Base-by-base conservation (phyloP, 495 filamentous ascomycete genomes). In the Staphylotrichum longicolle region DNA sequence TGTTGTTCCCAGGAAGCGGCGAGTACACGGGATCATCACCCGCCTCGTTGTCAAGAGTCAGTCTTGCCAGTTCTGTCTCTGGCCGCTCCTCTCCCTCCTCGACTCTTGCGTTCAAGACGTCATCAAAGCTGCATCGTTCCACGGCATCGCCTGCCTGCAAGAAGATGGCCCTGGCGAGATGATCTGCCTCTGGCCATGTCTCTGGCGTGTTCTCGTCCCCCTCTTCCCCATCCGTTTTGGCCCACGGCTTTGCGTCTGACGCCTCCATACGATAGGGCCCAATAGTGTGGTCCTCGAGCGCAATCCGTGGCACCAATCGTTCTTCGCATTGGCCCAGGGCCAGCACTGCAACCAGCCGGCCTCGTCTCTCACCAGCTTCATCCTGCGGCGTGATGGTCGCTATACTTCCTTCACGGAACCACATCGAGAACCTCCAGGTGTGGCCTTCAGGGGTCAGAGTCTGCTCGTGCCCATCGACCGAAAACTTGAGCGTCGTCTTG, bases 131-230 rank as follows among this genome's bases (percentile, higher is more conserved):
- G 34, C 49, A 52, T 4, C 34, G 5, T 2, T 52, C 49, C n/a
- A 52, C 49, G 12, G 34, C 49, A 20, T 37, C 49, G 49, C 49
- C 49, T 8, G 49, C 49, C 6, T 52, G 12, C 14, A 52, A 33
- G n/a, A 52, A 52, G 14, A 52, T 35, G 3, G 49, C 49, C 34
- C 49, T 52, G 49, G 49, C 49, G 5, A 52, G 12, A 20, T 52
- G 49, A 15, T 52, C 49, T 9, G 49, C 49, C 49, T 52, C 49
- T 2, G 49, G 49, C 49, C 49, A 52, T n/a, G 33, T 5, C 49
- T 37, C 32, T 10, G 49, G 49, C 3, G 7, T 14, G 4, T 20
- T 20, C 12, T 12, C 11, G 20, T 52, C 34, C 0, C 4, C 4
- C 34, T 52, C 33, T 4, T 39, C 49, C 34, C 7, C 34, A 14